Evolutionary conservation across 345 rosid species (phyloP), one percentile per base, ranked within the genome.

Genomic region (Psidium friedrichsthalianum): DNA sequence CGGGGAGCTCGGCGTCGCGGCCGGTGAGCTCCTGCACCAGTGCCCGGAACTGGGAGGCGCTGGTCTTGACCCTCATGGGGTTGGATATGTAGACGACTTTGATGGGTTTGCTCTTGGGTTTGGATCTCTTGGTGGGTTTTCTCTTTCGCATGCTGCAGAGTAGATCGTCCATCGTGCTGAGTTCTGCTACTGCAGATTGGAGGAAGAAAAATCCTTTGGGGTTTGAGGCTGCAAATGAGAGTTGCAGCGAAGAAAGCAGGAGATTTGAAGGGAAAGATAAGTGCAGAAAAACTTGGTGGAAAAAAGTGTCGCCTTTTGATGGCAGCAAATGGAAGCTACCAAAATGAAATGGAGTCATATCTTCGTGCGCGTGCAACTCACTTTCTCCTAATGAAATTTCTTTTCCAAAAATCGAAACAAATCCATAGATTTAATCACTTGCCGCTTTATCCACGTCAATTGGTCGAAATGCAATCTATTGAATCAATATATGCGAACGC

Each of bases 1-100:
- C 86, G 11, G 89, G 91, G 44, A 84, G 74, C 36, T 85, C 93
- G 82, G 94, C 84, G 83, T 91, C 85, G 61, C 87, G 91, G 74
- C 94, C 94, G 32, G 94, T 92, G 87, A 91, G 90, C 54, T 89
- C 84, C 82, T 92, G 93, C 54, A 92, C 94, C 83, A 92, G 69
- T 49, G 90, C 87, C 80, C 91, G 86, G 86, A 92, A 92, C 83
- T 88, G 64, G 24, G 93, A 91, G 53, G 90, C 91, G 74, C 87
- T 82, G 44, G 87, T 83, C 85, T 88, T 85, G 89, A 92, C 89
- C 88, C 82, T 87, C 87, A 91, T 89, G 52, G 94, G 94, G 87
- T 89, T 92, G 29, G 94, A 87, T 82, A 92, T 92, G 91, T 92
- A 88, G 25, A 92, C 93, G 32, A 92, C 90, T 86, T 89, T 92